Conservation (phyloP, 345 rosid genomes). For the Clausena lansium region DNA sequence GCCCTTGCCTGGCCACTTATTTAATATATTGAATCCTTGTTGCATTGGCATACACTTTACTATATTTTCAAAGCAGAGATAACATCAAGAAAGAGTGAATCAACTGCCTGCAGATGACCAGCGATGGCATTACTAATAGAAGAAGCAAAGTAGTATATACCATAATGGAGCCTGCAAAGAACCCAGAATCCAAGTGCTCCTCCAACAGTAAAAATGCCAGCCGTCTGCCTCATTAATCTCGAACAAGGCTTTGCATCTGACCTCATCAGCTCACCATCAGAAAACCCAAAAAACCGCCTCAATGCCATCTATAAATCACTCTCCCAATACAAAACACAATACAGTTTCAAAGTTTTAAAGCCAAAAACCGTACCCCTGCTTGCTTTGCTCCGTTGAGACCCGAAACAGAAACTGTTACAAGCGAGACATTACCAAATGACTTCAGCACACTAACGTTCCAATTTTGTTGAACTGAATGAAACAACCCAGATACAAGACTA, state of each 20-base stretch:
- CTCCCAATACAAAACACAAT: background rate
- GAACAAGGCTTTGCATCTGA: constrained; percentile 82
- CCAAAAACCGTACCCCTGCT: background rate
- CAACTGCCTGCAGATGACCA: background rate
- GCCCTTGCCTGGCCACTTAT: background rate
- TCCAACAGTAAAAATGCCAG: constrained; percentile 66
- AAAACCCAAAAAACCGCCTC: constrained; percentile 60
- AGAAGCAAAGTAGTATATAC: constrained; percentile 30
- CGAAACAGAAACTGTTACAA: background rate
- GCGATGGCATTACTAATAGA: background rate
- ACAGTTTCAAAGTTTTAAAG: background rate
- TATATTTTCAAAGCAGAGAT: background rate
- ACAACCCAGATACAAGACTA: background rate
- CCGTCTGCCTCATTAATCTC: constrained; percentile 73
- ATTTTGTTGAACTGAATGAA: background rate
- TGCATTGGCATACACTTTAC: background rate
- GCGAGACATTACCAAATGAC: no score
- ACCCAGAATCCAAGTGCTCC: constrained; percentile 89
- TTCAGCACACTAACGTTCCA: no score
- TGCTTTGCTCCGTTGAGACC: background rate
- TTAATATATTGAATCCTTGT: background rate
- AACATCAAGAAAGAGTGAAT: background rate
- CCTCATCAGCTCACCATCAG: constrained; percentile 83
- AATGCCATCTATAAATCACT: constrained; percentile 46
- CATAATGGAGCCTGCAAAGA: constrained; percentile 77